Conservation (phyloP, 805 yeast species). For the Metschnikowia rubicola region DNA sequence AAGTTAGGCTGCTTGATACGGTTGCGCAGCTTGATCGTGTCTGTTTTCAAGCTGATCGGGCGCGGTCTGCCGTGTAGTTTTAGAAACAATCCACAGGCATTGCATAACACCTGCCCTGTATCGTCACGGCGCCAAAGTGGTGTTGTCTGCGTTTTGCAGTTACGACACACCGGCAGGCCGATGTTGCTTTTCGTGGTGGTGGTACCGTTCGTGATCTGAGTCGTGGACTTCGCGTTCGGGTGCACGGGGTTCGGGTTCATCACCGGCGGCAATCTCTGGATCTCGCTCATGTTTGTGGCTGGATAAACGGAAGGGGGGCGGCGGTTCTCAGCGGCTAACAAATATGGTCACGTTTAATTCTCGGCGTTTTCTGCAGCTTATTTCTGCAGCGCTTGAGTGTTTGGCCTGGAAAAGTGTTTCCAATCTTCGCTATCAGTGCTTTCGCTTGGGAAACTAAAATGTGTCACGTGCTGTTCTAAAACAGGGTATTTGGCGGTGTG, state of each 20-base stretch:
- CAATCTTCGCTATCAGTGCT: too few species aligned
- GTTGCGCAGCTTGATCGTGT: constrained; percentile 87
- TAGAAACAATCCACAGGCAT: constrained; percentile 91
- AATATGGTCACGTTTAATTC: too few species aligned
- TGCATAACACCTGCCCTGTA: constrained; percentile 80
- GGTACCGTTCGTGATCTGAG: constrained; percentile 55
- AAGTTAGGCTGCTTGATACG: constrained; percentile 59
- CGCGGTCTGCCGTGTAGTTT: constrained; percentile 91
- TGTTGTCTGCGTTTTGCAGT: constrained; percentile 89
- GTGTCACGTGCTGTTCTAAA: too few species aligned
- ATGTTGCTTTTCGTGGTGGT: constrained; percentile 63
- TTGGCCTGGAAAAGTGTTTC: too few species aligned
- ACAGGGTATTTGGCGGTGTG: too few species aligned
- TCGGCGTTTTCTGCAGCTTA: too few species aligned
- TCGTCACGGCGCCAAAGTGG: constrained; percentile 96
- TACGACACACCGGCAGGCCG: constrained; percentile 73
- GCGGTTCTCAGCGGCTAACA: too few species aligned
- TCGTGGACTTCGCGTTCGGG: constrained; percentile 63
- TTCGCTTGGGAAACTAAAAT: too few species aligned
- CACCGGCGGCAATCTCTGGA: constrained; percentile 19
- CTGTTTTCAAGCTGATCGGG: constrained; percentile 87
- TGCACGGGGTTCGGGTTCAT: constrained; percentile 38
- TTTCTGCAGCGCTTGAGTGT: too few species aligned
- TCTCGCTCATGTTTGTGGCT: constrained; percentile 17
- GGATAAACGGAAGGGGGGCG: background rate